Evolutionary conservation across 2,329 filamentous ascomycete species (phyloP).

Genomic region (Fusarium udum): DNA sequence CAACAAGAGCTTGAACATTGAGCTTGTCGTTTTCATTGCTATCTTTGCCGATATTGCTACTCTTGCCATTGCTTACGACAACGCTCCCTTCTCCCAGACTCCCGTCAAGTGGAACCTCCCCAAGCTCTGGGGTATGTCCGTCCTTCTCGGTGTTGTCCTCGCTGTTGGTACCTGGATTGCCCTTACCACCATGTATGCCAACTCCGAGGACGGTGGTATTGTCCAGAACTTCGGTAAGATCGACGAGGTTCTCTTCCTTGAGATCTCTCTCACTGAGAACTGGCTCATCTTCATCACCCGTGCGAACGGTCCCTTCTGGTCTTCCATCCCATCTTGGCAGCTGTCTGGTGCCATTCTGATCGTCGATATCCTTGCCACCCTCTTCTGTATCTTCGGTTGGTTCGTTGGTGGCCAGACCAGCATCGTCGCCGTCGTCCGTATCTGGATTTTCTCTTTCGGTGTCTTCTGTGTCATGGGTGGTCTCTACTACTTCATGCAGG

Average conservation of each 20-base stretch:
- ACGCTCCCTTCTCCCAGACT: constrained; percentile 84
- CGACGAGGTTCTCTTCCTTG: constrained; percentile 85
- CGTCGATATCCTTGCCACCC: constrained; percentile 84
- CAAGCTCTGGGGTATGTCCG: constrained; percentile 92
- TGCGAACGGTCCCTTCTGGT: constrained; percentile 93
- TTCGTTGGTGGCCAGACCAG: constrained; percentile 76
- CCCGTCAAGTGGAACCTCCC: constrained; percentile 96
- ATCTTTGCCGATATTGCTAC: constrained; percentile 95
- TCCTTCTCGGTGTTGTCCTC: constrained; percentile 82
- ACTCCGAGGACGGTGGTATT: constrained; percentile 78
- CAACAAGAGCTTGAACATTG: constrained; percentile 84
- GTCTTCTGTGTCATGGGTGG: constrained; percentile 85
- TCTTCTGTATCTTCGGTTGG: constrained; percentile 88
- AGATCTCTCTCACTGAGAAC: constrained; percentile 92
- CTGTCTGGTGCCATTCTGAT: constrained; percentile 79
- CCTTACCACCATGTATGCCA: constrained; percentile 82
- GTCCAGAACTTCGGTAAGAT: constrained; percentile 88
- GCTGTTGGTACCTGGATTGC: constrained; percentile 89
- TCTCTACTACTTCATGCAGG: constrained; percentile 80
- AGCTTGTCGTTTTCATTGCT: constrained; percentile 90
- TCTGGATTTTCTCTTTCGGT: constrained; percentile 92
- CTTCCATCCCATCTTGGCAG: constrained; percentile 87
- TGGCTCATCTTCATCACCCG: constrained; percentile 97
- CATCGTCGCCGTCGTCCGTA: constrained; percentile 85
- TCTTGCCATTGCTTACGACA: constrained; percentile 92